A percentile compares a stretch with the other conserved stretches of the same genome.
These are phyloP conservation scores for Discostella stelligeroides DNA, from an alignment of 108 stramenopile genomes.

Conservation along the genomic window DNA sequence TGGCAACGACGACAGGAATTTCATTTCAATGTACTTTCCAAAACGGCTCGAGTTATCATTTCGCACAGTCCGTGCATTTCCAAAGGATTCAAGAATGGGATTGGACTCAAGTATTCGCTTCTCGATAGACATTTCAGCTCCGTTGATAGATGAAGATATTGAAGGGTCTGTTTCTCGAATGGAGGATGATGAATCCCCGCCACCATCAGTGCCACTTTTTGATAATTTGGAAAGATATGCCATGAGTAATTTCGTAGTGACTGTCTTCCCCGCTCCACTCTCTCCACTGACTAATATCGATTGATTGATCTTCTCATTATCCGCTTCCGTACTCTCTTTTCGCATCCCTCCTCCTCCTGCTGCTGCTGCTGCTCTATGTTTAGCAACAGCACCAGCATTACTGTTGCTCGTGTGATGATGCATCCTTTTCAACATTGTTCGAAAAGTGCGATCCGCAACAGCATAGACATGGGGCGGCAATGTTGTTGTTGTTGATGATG, in stretches of 20 bases:
- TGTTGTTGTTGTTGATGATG: slow-evolving; percentile 1
- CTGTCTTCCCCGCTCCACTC: slow-evolving; percentile 96
- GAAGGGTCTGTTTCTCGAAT: no score
- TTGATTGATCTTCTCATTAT: slow-evolving; percentile 36
- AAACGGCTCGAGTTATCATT: slow-evolving; percentile 90
- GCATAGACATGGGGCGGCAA: slow-evolving; percentile 96
- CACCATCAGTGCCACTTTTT: slow-evolving; percentile 52
- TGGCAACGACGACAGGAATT: slow-evolving; percentile 45
- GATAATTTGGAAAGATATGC: slow-evolving; percentile 87
- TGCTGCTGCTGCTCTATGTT: no score
- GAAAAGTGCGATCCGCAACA: slow-evolving; percentile 89
- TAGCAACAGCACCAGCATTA: no score
- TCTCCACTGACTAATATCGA: slow-evolving; percentile 89
- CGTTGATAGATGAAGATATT: neutral
- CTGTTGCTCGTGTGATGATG: slow-evolving; percentile 5
- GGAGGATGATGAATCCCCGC: slow-evolving; percentile 10
- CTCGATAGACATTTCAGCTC: slow-evolving; percentile 59
- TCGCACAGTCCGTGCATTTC: slow-evolving; percentile 91
- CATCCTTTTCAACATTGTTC: slow-evolving; percentile 79
- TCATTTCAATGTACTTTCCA: slow-evolving; percentile 95
- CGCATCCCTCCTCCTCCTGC: neutral
- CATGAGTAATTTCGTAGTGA: slow-evolving; percentile 98
- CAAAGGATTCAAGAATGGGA: slow-evolving; percentile 96
- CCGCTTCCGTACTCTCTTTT: neutral
- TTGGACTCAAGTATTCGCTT: slow-evolving; percentile 91